Base-by-base conservation (phyloP, 1,284 basidiomycete species). In the Porodaedalea pini region DNA sequence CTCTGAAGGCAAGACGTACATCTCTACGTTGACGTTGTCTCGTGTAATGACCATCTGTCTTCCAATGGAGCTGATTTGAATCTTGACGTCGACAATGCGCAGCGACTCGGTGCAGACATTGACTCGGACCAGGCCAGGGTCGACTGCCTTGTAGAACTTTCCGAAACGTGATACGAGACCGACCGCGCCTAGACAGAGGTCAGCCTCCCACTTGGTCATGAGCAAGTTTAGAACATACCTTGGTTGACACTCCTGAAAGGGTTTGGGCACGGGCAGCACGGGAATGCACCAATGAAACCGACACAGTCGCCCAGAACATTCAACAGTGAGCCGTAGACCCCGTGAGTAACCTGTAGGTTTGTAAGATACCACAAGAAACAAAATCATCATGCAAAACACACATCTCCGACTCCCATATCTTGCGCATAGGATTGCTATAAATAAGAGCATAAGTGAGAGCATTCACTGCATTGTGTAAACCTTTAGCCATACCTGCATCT, bases 141-240 rank as follows among this genome's bases (percentile, higher is more conserved):
- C 94, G 63, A 96, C 94, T 4, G 90, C 86, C 71, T 90, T 91
- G 83, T 94, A 95, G 79, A 96, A 97, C 70, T 94, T 83, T 58
- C 94, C 94, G 69, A 97, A 97, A 56, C 94, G 86, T 50, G 88
- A 85, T 66, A 98, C 85, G 54, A 98, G 80, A 56, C 95, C 94
- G 63, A 97, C 94, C 48, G 89, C 87, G 51, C 90, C 86, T 90
- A 64, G 43, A 56, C 63, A 51, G 51, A 41, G 47, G 4, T 45
- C 40, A 13, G 49, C 54, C 44, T 54, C 44, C 59, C 48, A 21
- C 55, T 49, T 31, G 2, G 11, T 32, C 2, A 23, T 21, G 21
- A 36, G 34, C 48, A 60, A 31, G 37, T 23, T 58, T 37, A 36
- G 13, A 27, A 58, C 63, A 52, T 62, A 78, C 91, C 92, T 77